phyloP scores from a whole-genome alignment of 2,329 filamentous ascomycete genomes.

The Ceratocystis alfenasii region DNA sequence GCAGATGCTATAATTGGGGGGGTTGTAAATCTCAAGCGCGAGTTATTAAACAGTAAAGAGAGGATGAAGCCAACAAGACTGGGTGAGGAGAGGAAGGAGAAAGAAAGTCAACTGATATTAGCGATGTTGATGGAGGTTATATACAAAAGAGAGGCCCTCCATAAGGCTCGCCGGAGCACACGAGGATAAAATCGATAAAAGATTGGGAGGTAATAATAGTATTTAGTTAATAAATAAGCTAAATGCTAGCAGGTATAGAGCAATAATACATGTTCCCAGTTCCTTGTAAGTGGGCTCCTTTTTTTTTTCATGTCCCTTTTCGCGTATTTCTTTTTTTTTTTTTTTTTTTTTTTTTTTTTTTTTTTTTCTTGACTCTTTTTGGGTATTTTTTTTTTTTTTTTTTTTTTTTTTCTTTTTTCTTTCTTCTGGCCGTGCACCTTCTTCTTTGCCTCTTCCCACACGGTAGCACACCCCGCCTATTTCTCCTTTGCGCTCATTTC shows the following conservation, averaged over 20 bases:
- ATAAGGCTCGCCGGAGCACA: neutral
- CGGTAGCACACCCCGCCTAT: neutral
- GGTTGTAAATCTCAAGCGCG: conserved; percentile 1
- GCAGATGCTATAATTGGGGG: neutral
- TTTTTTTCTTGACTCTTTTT: no score
- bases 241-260: neutral
- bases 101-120: neutral
- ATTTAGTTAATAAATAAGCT: neutral
- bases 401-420: neutral
- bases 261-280: neutral
- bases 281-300: neutral
- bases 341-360: no score
- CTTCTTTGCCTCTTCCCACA: neutral
- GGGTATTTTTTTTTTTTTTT: conserved; percentile 3
- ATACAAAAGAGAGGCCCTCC: neutral
- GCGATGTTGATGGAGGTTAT: conserved; percentile 9
- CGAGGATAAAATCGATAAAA: neutral
- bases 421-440: neutral
- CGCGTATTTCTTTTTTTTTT: neutral
- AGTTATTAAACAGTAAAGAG: conserved; percentile 14
- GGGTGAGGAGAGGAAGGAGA: conserved; percentile 11
- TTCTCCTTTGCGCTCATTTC: neutral
- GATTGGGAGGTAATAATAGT: neutral
- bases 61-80: conserved; percentile 21
- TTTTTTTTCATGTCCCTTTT: neutral